Evolutionary conservation across 2,329 filamentous ascomycete genomes (phyloP).

Genomic region (Chrysosporium queenslandicum): DNA sequence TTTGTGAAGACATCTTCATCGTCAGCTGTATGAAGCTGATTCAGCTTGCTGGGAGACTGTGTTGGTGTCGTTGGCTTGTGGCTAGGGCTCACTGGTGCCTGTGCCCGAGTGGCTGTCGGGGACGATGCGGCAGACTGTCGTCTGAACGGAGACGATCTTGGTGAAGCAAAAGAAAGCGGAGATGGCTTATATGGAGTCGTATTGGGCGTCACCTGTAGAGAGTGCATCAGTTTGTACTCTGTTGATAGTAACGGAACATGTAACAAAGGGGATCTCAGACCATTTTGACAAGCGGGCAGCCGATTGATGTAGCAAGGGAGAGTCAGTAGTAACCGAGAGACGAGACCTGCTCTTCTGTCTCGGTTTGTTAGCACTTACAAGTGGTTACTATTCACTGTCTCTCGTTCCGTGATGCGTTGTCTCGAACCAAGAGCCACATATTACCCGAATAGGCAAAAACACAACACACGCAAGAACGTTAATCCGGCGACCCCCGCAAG

Average conservation of each 20-base stretch:
- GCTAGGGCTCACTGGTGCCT: conserved; percentile 41
- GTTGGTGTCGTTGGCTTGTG: conserved; percentile 35
- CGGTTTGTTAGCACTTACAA: too few relatives aligned
- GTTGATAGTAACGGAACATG: neutral
- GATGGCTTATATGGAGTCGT: conserved; percentile 58
- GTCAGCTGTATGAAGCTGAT: conserved; percentile 38
- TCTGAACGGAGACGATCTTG: conserved; percentile 59
- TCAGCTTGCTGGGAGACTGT: conserved; percentile 40
- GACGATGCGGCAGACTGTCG: conserved; percentile 44
- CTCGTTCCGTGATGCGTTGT: too few relatives aligned
- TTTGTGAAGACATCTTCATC: conserved; percentile 31
- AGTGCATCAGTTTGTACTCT: neutral
- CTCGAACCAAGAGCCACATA: neutral
- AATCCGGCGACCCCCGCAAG: conserved; percentile 7
- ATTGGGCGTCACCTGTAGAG: conserved; percentile 41
- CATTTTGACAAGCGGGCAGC: too few relatives aligned
- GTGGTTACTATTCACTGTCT: too few relatives aligned
- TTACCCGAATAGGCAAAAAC: conserved; percentile 9
- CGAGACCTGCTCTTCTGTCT: too few relatives aligned
- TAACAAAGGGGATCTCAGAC: neutral
- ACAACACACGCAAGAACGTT: conserved; percentile 16
- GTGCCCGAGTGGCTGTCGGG: conserved; percentile 45
- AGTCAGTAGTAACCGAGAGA: too few relatives aligned
- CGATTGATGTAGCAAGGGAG: too few relatives aligned
- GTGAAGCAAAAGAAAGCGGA: conserved; percentile 60